Conservation (phyloP, 148 eudicot genomes). For the Amaranthus palmeri region DNA sequence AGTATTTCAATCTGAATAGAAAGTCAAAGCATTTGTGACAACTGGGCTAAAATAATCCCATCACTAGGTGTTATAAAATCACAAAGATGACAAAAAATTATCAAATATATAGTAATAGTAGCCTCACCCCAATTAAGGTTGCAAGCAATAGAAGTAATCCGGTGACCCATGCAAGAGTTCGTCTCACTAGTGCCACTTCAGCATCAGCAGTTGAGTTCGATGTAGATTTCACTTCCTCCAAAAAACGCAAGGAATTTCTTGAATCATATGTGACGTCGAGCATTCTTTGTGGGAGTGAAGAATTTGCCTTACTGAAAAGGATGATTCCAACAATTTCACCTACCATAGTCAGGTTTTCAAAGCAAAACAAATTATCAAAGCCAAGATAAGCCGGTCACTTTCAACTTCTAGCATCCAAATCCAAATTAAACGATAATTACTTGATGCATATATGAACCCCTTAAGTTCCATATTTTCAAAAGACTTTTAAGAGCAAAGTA, state of each 20-base stretch:
- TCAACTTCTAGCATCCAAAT: background rate
- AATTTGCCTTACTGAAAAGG: conserved; percentile 31
- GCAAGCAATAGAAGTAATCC: conserved; percentile 78
- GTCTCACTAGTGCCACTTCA: conserved; percentile 63
- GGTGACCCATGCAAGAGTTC: conserved; percentile 73
- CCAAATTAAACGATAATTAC: background rate
- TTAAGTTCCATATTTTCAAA: background rate
- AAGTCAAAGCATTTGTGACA: background rate
- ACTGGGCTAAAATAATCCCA: background rate
- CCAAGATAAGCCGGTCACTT: background rate
- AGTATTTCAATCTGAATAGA: background rate
- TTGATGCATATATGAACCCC: background rate
- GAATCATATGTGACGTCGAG: conserved; percentile 41
- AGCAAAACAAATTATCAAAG: background rate
- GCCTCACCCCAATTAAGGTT: conserved; percentile 76
- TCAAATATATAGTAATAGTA: background rate
- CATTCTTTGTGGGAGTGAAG: conserved; percentile 38
- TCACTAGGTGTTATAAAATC: background rate
- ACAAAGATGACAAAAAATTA: background rate
- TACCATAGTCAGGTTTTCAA: conserved; percentile 21
- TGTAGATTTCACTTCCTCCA: conserved; percentile 49
- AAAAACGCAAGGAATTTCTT: conserved; percentile 48
- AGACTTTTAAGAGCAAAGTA: background rate
- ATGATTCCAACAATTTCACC: conserved; percentile 80
- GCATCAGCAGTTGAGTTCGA: conserved; percentile 21